Base-by-base conservation (phyloP, 2,329 filamentous ascomycete genomes). In the Trichoderma arundinaceum region DNA sequence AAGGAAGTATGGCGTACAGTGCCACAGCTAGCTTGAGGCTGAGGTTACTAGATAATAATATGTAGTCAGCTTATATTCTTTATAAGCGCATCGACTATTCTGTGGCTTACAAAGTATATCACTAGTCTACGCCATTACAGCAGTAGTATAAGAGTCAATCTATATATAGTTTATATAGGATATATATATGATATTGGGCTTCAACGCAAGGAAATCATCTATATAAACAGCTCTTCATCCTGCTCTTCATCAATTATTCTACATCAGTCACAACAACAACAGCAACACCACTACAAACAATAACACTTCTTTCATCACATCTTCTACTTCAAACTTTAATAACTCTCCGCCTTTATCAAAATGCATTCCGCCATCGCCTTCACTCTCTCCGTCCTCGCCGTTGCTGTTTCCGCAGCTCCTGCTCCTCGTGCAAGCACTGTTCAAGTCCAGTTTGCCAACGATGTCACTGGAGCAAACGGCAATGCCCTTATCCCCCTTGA, bases 221-320 rank as follows among this genome's bases (percentile, higher is more conserved):
- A 63, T 63, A 63, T 63, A 63, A 63, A 54, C 49, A 46, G 41
- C 60, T 54, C 49, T 54, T 44, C 17, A 28, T 63, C 59, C 46
- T n/a, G 15, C 46, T n/a, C n/a, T 43, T 44, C 22, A 54, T 12
- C 0, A 5, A 33, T 13, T 28, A 15, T 62, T 62, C n/a, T 43
- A 4, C 44, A 60, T n/a, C 57, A 60, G n/a, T 60, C 39, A 4
- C 46, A 53, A 35, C 13, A 32, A 51, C 44, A 17, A 52, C 35
- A 28, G 32, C 57, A 60, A 17, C 38, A 28, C 7, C 9, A 19
- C 38, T 22, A 28, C 38, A 44, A 53, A 7, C 12, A 53, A 44
- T 15, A 41, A 32, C 19, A 6, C 12, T 28, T n/a, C 8, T n/a
- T 17, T 9, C 41, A 43, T 17, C 17, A 53, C 38, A 33, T 19